Evolutionary conservation across 108 stramenopile genomes (phyloP).

Genomic region (Fistulifera pelliculosa): DNA sequence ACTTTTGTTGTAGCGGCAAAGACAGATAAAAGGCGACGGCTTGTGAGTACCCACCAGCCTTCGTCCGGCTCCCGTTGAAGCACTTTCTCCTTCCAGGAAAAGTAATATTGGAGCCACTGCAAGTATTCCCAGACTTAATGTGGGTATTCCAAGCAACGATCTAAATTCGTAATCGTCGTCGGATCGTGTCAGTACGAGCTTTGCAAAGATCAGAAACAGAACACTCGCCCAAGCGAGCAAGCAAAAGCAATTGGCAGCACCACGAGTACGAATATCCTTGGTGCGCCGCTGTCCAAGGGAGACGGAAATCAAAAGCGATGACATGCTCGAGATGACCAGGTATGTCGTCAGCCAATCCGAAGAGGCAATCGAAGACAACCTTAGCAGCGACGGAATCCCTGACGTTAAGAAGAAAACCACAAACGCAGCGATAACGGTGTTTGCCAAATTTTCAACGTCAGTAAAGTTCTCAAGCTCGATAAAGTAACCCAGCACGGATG

Average conservation of each 20-base stretch:
- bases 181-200: no score
- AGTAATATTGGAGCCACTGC: slow-evolving; percentile 47
- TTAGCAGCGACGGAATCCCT: slow-evolving; percentile 28
- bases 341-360: slow-evolving; percentile 72
- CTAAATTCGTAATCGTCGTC: slow-evolving; percentile 50
- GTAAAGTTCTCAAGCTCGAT: slow-evolving; percentile 56
- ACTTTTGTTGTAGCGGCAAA: no score
- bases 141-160: slow-evolving; percentile 56
- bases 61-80: no score
- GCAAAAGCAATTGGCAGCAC: slow-evolving; percentile 51
- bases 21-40: no score
- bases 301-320: slow-evolving; percentile 36
- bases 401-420: slow-evolving; percentile 32
- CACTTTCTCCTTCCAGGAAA: slow-evolving; percentile 54
- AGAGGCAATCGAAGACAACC: slow-evolving; percentile 24
- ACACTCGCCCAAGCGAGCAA: slow-evolving; percentile 44
- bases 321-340: slow-evolving; percentile 39
- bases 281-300: slow-evolving; percentile 31
- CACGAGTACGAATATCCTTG: slow-evolving; percentile 43
- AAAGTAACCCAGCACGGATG: slow-evolving; percentile 61
- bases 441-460: slow-evolving; percentile 56
- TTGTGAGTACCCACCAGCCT: no score
- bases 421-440: slow-evolving; percentile 49
- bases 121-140: slow-evolving; percentile 61
- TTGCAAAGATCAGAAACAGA: slow-evolving; percentile 36